Conservation (phyloP, 1,139 yeast species). For the Kodamaea alishanica region DNA sequence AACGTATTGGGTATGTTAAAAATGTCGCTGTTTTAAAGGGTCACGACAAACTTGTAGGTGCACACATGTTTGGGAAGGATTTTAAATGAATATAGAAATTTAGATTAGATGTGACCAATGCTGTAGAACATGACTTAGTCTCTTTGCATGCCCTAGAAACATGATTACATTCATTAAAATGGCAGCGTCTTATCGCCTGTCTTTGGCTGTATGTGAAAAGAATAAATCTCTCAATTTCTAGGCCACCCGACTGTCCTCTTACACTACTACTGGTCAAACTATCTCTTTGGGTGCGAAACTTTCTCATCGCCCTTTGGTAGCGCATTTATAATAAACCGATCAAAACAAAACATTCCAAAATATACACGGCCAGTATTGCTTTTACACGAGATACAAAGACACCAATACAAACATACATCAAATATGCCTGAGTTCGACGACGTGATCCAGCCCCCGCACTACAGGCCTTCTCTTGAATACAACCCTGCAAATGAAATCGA, state of each 20-base stretch:
- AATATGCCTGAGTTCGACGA: conserved; percentile 39
- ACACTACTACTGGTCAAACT: not conserved
- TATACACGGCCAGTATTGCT: conserved; percentile 12
- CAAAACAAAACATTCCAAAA: conserved; percentile 8
- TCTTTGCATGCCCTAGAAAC: not conserved
- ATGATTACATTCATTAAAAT: not conserved
- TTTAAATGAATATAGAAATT: conserved; percentile 17
- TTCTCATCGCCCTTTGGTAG: conserved; percentile 1
- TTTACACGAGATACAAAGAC: conserved; percentile 10
- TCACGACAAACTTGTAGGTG: conserved; percentile 57
- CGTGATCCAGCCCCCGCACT: conserved; percentile 33
- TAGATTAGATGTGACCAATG: not conserved
- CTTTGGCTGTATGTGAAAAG: no score
- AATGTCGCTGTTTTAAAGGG: conserved; percentile 68
- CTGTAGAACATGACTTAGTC: not conserved
- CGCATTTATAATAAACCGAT: not conserved
- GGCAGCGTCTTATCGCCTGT: not conserved
- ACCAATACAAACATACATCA: not conserved
- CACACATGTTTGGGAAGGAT: conserved; percentile 61
- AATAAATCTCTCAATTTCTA: no score
- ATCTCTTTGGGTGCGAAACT: no score
- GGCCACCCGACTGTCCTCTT: no score
- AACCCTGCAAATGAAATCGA: conserved; percentile 32
- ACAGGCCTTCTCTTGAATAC: conserved; percentile 34
- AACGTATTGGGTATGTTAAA: conserved; percentile 64